These are phyloP conservation scores for Rhizophora mangle DNA, from an alignment of 345 rosid genomes.

Conservation along the genomic window DNA sequence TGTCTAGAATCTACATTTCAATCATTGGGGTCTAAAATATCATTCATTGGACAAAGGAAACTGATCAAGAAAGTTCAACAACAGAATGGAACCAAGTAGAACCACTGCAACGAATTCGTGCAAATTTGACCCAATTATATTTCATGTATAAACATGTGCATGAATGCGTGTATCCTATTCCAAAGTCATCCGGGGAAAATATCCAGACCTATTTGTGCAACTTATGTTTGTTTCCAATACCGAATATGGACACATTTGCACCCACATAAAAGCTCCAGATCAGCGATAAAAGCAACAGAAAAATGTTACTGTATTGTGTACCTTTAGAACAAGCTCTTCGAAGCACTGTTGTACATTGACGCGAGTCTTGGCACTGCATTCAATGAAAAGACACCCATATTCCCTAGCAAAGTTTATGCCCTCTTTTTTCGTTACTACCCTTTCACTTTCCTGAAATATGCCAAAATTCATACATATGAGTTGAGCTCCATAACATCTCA, in stretches of 20 bases:
- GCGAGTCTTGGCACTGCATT: conserved; percentile 93
- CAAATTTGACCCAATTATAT: too few relatives aligned
- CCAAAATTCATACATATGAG: neutral
- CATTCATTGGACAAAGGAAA: neutral
- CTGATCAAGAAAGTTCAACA: neutral
- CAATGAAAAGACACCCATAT: conserved; percentile 85
- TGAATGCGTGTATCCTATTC: too few relatives aligned
- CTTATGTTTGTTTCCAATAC: too few relatives aligned
- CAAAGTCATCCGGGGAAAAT: neutral
- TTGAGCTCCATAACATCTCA: neutral
- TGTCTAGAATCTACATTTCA: conserved; percentile 69
- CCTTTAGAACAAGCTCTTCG: conserved; percentile 97
- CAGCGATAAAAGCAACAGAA: too few relatives aligned
- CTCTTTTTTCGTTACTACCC: conserved; percentile 87
- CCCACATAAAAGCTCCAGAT: too few relatives aligned
- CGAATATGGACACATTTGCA: too few relatives aligned
- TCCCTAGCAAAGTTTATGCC: conserved; percentile 85
- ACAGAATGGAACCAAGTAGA: too few relatives aligned
- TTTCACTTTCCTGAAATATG: conserved; percentile 73
- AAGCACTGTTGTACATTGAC: conserved; percentile 88
- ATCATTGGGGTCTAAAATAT: neutral
- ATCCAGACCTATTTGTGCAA: neutral
- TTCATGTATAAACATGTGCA: too few relatives aligned
- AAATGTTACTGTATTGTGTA: conserved; percentile 8
- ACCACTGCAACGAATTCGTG: too few relatives aligned